Percentiles rank a stretch among this genome's conserved stretches.
Conservation (phyloP, 1,284 basidiomycete species). For the Malassezia japonica region DNA sequence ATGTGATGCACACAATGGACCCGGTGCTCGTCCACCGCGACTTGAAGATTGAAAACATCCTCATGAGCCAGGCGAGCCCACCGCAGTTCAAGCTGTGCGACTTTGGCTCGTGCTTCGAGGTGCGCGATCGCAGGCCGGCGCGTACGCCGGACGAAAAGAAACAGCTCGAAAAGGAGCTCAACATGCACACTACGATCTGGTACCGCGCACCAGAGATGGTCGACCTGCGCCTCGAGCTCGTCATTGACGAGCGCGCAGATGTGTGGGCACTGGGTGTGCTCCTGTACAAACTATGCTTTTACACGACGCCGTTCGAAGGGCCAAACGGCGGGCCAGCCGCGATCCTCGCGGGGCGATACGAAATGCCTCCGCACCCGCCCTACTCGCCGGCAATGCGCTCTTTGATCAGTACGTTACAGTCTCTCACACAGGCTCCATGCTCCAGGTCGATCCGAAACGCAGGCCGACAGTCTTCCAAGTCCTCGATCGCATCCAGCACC, state of each 20-base stretch:
- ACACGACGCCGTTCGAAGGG: conserved; percentile 79
- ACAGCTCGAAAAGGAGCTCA: conserved; percentile 78
- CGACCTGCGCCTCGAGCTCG: conserved; percentile 70
- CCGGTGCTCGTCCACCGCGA: conserved; percentile 89
- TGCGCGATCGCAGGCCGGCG: conserved; percentile 29
- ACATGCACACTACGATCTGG: conserved; percentile 85
- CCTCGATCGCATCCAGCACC: not conserved
- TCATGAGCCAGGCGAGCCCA: conserved; percentile 53
- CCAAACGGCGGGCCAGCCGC: conserved; percentile 79
- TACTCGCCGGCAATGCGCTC: conserved; percentile 79
- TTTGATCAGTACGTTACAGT: conserved; percentile 57
- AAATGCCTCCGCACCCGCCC: conserved; percentile 58
- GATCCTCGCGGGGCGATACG: conserved; percentile 92
- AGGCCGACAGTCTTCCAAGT: not conserved
- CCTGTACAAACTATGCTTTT: conserved; percentile 82
- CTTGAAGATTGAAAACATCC: conserved; percentile 90
- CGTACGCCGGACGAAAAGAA: conserved; percentile 55
- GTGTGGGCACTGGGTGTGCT: conserved; percentile 69
- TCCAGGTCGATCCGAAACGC: not conserved
- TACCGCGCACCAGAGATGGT: conserved; percentile 97
- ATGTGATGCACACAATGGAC: conserved; percentile 76
- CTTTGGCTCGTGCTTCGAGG: conserved; percentile 80
- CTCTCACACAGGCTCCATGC: conserved; percentile 1
- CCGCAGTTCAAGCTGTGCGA: conserved; percentile 84
- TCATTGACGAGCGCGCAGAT: conserved; percentile 80